phyloP scores from a whole-genome alignment of 2,329 filamentous ascomycete species.

The Alternaria sp. region DNA sequence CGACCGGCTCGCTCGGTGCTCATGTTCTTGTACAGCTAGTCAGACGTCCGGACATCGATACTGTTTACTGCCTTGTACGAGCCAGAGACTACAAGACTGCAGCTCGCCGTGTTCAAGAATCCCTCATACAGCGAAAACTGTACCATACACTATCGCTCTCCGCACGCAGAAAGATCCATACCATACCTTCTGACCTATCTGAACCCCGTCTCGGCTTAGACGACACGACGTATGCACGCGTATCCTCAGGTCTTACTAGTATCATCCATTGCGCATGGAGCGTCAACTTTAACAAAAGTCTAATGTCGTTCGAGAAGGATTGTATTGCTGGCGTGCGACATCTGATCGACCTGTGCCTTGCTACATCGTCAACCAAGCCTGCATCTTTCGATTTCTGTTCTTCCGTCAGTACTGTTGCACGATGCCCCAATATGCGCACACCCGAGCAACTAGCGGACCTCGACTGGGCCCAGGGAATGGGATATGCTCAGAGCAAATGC shows the following conservation, averaged over 20 bases:
- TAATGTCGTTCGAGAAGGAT: slow-evolving; percentile 61
- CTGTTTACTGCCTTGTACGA: slow-evolving; percentile 64
- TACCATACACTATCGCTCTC: slow-evolving; percentile 39
- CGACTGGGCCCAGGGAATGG: slow-evolving; percentile 59
- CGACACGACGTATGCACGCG: slow-evolving; percentile 21
- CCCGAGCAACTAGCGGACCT: slow-evolving; percentile 45
- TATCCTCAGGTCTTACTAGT: slow-evolving; percentile 44
- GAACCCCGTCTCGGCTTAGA: slow-evolving; percentile 53
- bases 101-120: slow-evolving; percentile 48
- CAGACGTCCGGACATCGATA: slow-evolving; percentile 39
- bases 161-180: slow-evolving; percentile 42
- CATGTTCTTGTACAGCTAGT: slow-evolving; percentile 60
- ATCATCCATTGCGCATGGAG: slow-evolving; percentile 64
- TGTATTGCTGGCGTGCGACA: slow-evolving; percentile 57
- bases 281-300: slow-evolving; percentile 64
- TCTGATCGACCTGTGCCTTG: slow-evolving; percentile 53
- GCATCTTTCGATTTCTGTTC: slow-evolving; percentile 58
- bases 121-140: slow-evolving; percentile 51
- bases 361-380: slow-evolving; percentile 43
- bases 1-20: slow-evolving; percentile 71
- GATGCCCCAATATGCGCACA: slow-evolving; percentile 42
- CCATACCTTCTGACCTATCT: slow-evolving; percentile 53
- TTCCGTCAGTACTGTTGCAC: slow-evolving; percentile 56
- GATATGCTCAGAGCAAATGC: slow-evolving; percentile 61
- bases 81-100: slow-evolving; percentile 51